phyloP scores from a whole-genome alignment of 2,329 filamentous ascomycete species.

The Neonectria punicea region DNA sequence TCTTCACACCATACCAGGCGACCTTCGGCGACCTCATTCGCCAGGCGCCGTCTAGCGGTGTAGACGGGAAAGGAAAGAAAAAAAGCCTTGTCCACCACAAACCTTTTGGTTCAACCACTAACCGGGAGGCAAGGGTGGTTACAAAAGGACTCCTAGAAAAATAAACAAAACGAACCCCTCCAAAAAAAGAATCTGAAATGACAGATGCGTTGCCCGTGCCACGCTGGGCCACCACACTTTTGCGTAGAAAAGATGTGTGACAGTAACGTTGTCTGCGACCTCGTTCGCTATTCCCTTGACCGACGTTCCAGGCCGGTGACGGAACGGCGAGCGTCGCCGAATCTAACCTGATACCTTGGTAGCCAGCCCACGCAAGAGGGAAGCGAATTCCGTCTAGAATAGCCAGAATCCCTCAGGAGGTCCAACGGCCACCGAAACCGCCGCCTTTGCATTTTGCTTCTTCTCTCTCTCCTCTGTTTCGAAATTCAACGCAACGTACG shows the following conservation, averaged over 20 bases:
- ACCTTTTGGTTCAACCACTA: background rate
- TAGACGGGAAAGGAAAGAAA: slow-evolving; percentile 1
- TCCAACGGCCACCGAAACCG: slow-evolving; percentile 11
- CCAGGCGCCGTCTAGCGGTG: slow-evolving; percentile 35
- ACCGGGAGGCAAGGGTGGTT: background rate
- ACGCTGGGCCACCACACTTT: slow-evolving; percentile 7
- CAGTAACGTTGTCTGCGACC: slow-evolving; percentile 14
- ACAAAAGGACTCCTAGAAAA: background rate
- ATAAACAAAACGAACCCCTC: background rate
- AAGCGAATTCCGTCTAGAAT: slow-evolving; percentile 8
- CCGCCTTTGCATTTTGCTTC: background rate
- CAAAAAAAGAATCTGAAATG: slow-evolving; percentile 4
- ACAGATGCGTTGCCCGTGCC: slow-evolving; percentile 3
- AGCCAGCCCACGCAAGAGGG: background rate
- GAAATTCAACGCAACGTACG: slow-evolving; percentile 31
- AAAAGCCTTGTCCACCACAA: slow-evolving; percentile 10
- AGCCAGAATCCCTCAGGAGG: slow-evolving; percentile 6
- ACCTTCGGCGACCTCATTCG: slow-evolving; percentile 33
- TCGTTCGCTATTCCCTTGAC: slow-evolving; percentile 6
- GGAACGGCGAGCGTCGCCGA: slow-evolving; percentile 3
- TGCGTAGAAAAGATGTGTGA: slow-evolving; percentile 7
- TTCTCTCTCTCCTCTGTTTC: background rate
- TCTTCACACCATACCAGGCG: slow-evolving; percentile 38
- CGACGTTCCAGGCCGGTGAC: slow-evolving; percentile 7
- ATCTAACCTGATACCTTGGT: background rate